These are phyloP conservation scores for Ascochyta fabae DNA, from an alignment of 2,329 filamentous ascomycete genomes.

Conservation along the genomic window DNA sequence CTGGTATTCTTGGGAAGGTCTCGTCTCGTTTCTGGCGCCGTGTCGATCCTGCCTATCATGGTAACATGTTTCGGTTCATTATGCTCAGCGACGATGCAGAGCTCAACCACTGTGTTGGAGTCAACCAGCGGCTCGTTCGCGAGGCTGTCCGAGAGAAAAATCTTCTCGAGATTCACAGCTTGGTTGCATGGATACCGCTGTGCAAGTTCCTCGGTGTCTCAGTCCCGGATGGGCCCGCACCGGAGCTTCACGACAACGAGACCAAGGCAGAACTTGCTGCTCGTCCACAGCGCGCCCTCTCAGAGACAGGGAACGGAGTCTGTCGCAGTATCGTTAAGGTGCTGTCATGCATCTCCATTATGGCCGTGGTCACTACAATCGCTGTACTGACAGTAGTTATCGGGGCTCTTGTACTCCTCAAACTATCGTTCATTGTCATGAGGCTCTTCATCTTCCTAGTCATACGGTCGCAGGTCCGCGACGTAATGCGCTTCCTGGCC, in stretches of 20 bases:
- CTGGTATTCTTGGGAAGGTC: background rate
- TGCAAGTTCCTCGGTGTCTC: slow-evolving; percentile 36
- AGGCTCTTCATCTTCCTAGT: background rate
- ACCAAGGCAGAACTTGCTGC: background rate
- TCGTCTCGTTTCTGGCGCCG: background rate
- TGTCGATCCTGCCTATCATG: slow-evolving; percentile 6
- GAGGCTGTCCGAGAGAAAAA: slow-evolving; percentile 27
- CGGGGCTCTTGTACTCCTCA: background rate
- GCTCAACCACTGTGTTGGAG: background rate
- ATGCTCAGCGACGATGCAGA: background rate
- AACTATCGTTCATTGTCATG: background rate
- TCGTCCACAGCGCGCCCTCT: background rate
- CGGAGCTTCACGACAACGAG: slow-evolving; percentile 18
- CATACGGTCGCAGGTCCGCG: background rate
- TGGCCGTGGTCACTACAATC: background rate
- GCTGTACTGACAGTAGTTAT: background rate
- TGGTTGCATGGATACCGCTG: slow-evolving; percentile 38
- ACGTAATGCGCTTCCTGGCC: background rate
- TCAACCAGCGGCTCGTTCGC: slow-evolving; percentile 22
- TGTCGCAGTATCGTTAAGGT: background rate
- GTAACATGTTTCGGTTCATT: slow-evolving; percentile 1
- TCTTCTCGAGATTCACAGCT: slow-evolving; percentile 35
- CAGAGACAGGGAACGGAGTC: background rate
- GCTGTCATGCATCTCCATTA: background rate
- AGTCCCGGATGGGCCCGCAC: slow-evolving; percentile 32